These are phyloP conservation scores for Caloboletus firmus DNA, from an alignment of 1,284 basidiomycete genomes.

Conservation along the genomic window DNA sequence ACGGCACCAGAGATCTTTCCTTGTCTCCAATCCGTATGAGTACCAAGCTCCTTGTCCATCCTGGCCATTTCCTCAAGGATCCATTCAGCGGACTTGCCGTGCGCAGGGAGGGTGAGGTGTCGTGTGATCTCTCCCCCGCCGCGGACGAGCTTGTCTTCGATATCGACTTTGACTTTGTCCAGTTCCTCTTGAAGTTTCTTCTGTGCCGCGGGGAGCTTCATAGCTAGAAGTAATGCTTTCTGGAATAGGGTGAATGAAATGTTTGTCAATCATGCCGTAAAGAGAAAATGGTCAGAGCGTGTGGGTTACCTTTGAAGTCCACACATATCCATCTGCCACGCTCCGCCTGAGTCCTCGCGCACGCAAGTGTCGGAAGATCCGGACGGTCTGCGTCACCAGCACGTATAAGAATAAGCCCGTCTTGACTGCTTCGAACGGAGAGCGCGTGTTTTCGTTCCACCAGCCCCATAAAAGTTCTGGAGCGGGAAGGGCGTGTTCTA, in stretches of 20 bases:
- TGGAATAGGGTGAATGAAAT: background rate
- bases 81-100: constrained; percentile 75
- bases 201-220: constrained; percentile 69
- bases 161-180: constrained; percentile 60
- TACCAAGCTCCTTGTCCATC: constrained; percentile 63
- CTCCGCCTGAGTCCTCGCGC: constrained; percentile 65
- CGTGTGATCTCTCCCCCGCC: constrained; percentile 61
- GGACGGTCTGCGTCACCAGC: constrained; percentile 49
- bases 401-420: constrained; percentile 65
- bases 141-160: constrained; percentile 70
- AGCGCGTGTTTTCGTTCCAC: constrained; percentile 13
- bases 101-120: constrained; percentile 64
- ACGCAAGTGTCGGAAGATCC: constrained; percentile 66
- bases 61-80: constrained; percentile 76
- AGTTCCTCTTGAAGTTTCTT: constrained; percentile 72
- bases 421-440: constrained; percentile 52
- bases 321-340: constrained; percentile 55
- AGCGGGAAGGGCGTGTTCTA: constrained; percentile 9
- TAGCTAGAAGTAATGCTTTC: constrained; percentile 60
- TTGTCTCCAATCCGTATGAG: constrained; percentile 58
- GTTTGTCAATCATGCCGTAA: background rate
- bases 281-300: background rate
- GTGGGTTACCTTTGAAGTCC: constrained; percentile 54
- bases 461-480: constrained; percentile 13
- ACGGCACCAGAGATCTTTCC: constrained; percentile 88